Conservation (phyloP, 345 rosid species). For the Iberis pinnata region DNA sequence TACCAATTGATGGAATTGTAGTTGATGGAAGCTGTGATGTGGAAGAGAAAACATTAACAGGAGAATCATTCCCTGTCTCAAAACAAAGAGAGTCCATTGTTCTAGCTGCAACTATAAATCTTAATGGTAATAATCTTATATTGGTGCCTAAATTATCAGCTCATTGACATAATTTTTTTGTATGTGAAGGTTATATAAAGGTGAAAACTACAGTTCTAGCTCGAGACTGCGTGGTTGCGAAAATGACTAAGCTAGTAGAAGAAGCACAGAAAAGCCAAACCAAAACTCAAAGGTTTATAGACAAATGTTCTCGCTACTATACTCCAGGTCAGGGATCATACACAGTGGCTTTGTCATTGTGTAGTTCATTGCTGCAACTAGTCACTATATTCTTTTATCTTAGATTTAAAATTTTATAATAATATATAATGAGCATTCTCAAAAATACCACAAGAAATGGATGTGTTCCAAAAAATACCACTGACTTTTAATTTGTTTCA, state of each 20-base stretch:
- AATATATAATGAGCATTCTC: no score
- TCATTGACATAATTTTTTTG: neutral
- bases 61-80: neutral
- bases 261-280: slow-evolving; percentile 85
- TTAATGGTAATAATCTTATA: neutral
- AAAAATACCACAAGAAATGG: no score
- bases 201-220: slow-evolving; percentile 72
- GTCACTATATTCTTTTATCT: no score
- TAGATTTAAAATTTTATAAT: no score
- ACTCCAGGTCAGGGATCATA: slow-evolving; percentile 53
- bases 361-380: no score
- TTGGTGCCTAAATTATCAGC: no score
- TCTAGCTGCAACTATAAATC: neutral
- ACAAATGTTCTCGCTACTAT: slow-evolving; percentile 63
- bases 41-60: neutral
- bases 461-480: no score
- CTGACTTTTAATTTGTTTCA: no score
- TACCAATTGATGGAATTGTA: neutral
- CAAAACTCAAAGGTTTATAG: slow-evolving; percentile 62
- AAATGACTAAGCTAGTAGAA: slow-evolving; percentile 83
- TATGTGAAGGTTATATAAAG: slow-evolving; percentile 48
- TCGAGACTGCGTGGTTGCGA: slow-evolving; percentile 71
- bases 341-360: no score
- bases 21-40: neutral
- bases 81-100: neutral